phyloP scores from a whole-genome alignment of 495 filamentous ascomycete species.

The Annulohypoxylon nitens region DNA sequence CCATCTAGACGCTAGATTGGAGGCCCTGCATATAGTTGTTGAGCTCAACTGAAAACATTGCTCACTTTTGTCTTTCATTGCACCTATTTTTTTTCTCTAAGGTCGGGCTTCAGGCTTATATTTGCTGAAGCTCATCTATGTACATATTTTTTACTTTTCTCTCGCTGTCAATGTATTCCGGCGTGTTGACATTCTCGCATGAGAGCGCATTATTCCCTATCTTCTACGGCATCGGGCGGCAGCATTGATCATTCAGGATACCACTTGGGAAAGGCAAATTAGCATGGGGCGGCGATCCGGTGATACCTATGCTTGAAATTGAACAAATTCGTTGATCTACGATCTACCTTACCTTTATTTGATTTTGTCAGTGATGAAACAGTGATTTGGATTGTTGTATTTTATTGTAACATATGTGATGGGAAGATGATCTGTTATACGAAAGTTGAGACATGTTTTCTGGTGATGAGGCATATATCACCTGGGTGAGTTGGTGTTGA shows the following conservation, averaged over 20 bases:
- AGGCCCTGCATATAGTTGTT: conserved; percentile 32
- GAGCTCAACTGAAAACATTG: conserved; percentile 7
- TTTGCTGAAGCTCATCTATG: conserved; percentile 42
- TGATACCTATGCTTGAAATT: conserved; percentile 41
- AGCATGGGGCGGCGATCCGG: conserved; percentile 49
- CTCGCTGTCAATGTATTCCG: conserved; percentile 38
- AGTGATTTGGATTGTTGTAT: neutral
- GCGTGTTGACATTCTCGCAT: conserved; percentile 30
- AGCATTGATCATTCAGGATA: conserved; percentile 50
- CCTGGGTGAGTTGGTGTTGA: neutral
- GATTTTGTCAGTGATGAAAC: neutral
- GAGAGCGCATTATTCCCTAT: conserved; percentile 31
- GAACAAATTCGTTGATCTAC: conserved; percentile 33
- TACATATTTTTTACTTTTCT: conserved; percentile 58
- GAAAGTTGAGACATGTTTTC: neutral
- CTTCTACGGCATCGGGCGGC: conserved; percentile 42
- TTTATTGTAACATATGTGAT: neutral
- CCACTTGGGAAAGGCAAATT: conserved; percentile 50
- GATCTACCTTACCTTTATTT: conserved; percentile 26
- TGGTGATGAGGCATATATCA: neutral
- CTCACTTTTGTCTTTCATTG: conserved; percentile 38
- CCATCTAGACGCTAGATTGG: conserved; percentile 71
- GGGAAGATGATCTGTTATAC: neutral
- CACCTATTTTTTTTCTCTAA: conserved; percentile 43
- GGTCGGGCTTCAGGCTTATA: conserved; percentile 6